These are phyloP conservation scores for Microdochium nivale DNA, from an alignment of 2,329 filamentous ascomycete genomes.

Conservation along the genomic window DNA sequence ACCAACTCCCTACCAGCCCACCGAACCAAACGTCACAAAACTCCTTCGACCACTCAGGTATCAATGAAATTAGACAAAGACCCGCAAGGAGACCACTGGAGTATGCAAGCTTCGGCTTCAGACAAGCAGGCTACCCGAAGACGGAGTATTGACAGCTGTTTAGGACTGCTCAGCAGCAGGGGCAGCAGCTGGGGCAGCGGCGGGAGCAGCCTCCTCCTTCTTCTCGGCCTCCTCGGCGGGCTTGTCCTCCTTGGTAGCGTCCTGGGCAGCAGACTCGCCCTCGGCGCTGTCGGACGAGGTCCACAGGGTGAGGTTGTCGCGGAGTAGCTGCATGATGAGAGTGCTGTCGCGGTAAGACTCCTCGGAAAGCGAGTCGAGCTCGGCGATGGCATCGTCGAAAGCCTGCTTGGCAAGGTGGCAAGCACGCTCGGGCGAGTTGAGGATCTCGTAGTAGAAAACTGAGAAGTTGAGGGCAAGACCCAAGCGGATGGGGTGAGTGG, in stretches of 20 bases:
- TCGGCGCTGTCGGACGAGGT: conserved; percentile 64
- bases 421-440: conserved; percentile 96
- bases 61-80: background rate
- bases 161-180: conserved; percentile 27
- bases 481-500: conserved; percentile 88
- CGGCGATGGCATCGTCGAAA: conserved; percentile 91
- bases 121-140: background rate
- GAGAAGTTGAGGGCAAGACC: conserved; percentile 93
- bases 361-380: conserved; percentile 39
- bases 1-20: background rate
- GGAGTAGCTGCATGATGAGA: conserved; percentile 73
- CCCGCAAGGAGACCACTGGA: background rate
- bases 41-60: background rate
- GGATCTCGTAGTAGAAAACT: conserved; percentile 99
- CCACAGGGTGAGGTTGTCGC: conserved; percentile 73
- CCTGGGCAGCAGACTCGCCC: conserved; percentile 41
- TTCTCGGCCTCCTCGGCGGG: background rate
- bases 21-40: background rate
- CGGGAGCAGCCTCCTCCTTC: conserved; percentile 1
- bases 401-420: conserved; percentile 96
- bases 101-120: background rate
- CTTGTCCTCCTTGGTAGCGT: conserved; percentile 40
- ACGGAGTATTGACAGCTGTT: background rate
- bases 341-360: conserved; percentile 77
- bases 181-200: conserved; percentile 24